These are phyloP conservation scores for Homolaphlyctis polyrhiza DNA, from an alignment of 371 early-diverging fungal species.

Conservation along the genomic window DNA sequence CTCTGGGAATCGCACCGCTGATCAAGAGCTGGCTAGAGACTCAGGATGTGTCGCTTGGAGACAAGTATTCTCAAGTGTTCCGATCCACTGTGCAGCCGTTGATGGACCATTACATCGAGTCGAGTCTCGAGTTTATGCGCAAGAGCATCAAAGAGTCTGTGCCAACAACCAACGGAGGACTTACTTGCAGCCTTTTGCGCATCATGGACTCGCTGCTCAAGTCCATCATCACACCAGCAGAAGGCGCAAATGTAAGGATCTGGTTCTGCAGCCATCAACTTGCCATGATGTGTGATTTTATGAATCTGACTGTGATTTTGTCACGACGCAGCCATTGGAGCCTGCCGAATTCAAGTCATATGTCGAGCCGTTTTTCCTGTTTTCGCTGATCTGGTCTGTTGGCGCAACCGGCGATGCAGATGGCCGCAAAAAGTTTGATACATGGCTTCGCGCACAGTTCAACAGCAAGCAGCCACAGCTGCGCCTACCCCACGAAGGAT, in stretches of 20 bases:
- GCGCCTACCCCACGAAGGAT: constrained; percentile 33
- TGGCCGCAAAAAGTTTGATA: constrained; percentile 46
- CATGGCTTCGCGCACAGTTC: constrained; percentile 32
- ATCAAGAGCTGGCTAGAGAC: constrained; percentile 40
- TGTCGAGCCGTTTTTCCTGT: constrained; percentile 47
- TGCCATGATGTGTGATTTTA: not conserved
- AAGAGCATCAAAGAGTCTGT: constrained; percentile 40
- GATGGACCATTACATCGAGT: constrained; percentile 35
- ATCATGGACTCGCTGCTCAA: constrained; percentile 35
- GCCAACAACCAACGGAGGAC: constrained; percentile 43
- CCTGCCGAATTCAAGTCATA: constrained; percentile 22
- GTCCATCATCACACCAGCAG: constrained; percentile 11
- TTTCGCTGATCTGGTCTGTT: constrained; percentile 50
- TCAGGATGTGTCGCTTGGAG: constrained; percentile 21
- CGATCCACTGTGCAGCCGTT: constrained; percentile 18
- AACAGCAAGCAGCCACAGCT: constrained; percentile 11
- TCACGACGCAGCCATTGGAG: constrained; percentile 6
- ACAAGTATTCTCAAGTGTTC: constrained; percentile 19
- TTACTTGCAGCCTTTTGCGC: constrained; percentile 40
- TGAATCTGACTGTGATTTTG: too few relatives aligned
- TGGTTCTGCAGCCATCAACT: not conserved
- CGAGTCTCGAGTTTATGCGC: constrained; percentile 37
- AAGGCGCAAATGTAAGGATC: constrained; percentile 1
- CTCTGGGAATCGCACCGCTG: constrained; percentile 45
- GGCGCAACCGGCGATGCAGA: constrained; percentile 47